Evolutionary conservation across 2,329 filamentous ascomycete species (phyloP), one percentile per base, ranked within the genome.

Genomic region (Metarhizium rileyi): DNA sequence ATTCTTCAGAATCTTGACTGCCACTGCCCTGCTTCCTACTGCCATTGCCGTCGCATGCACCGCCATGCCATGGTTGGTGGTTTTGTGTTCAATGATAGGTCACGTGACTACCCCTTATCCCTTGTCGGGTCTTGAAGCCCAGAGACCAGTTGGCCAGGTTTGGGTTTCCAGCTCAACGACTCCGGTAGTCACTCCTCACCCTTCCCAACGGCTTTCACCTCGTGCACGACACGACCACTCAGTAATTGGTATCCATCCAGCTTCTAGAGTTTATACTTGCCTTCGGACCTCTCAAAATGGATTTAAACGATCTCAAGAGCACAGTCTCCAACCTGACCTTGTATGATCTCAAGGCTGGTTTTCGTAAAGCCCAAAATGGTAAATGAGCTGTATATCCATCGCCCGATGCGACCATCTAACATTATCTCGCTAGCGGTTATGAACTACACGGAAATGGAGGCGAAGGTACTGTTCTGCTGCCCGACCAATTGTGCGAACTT

Each of bases 281-380:
- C 18, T 33, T 36, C n/a, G 14, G 52, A 56, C 48, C 46, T 45
- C 38, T 53, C 68, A 72, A 65, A 60, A 95, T 95, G 90, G 88
- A 96, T 77, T 78, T 94, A 66, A 85, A 84, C 70, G 87, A 77
- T 63, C 70, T 96, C 49, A 91, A 87, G 69, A 87, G 88, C 61
- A 84, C 87, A 70, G 89, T 95, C 69, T 84, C 84, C 74, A 94
- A 93, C 73, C 77, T 96, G 77, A 87, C 87, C 61, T 78, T 96
- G 68, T 96, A 96, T 75, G 90, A 96, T 70, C 66, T 96, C 73
- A 96, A 96, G 75, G 90, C 90, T 49, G 87, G 90, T 56, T 89
- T 96, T 60, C 84, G 90, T 59, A 95, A 96, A 70, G 87, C 94
- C 52, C 90, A 96, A 65, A 96, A 96, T 91, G 90, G 90, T 95